A percentile compares a stretch with the other conserved stretches of the same genome.
These are phyloP conservation scores for Ceratobasidium sp. DNA, from an alignment of 1,284 basidiomycete species.

Conservation along the genomic window DNA sequence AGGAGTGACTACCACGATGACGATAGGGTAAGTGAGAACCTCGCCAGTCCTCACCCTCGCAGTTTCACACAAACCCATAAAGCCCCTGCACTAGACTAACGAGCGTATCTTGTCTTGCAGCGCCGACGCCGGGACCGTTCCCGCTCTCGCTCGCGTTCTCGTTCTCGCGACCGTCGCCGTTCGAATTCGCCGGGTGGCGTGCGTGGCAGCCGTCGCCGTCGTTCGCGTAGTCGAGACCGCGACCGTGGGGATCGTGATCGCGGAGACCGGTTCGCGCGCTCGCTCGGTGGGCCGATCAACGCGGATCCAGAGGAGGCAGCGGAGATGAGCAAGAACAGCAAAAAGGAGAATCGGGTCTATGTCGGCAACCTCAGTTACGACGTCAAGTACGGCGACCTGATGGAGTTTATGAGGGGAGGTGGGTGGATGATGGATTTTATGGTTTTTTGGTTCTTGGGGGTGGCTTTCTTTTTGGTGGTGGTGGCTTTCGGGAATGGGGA, in stretches of 20 bases:
- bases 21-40: slow-evolving; percentile 41
- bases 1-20: slow-evolving; percentile 40
- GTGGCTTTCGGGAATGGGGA: slow-evolving; percentile 9
- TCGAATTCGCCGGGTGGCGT: slow-evolving; percentile 61
- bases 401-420: slow-evolving; percentile 99
- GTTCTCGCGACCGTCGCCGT: slow-evolving; percentile 59
- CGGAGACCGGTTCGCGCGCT: slow-evolving; percentile 53
- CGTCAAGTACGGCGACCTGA: slow-evolving; percentile 95
- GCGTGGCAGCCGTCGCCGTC: slow-evolving; percentile 61
- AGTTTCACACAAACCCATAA: not conserved
- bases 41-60: slow-evolving; percentile 33
- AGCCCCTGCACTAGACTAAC: slow-evolving; percentile 44
- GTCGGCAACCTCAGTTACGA: slow-evolving; percentile 98
- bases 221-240: slow-evolving; percentile 62
- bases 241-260: slow-evolving; percentile 55
- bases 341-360: slow-evolving; percentile 97
- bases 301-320: slow-evolving; percentile 86
- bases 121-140: slow-evolving; percentile 48
- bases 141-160: slow-evolving; percentile 65
- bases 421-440: slow-evolving; percentile 75
- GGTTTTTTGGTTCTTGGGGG: slow-evolving; percentile 56
- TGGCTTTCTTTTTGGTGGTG: slow-evolving; percentile 49
- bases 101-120: slow-evolving; percentile 48
- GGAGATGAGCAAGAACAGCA: slow-evolving; percentile 90
- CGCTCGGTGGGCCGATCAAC: slow-evolving; percentile 89